Conservation (phyloP, 768 basidiomycete species). For the Clavaria fumosa region DNA sequence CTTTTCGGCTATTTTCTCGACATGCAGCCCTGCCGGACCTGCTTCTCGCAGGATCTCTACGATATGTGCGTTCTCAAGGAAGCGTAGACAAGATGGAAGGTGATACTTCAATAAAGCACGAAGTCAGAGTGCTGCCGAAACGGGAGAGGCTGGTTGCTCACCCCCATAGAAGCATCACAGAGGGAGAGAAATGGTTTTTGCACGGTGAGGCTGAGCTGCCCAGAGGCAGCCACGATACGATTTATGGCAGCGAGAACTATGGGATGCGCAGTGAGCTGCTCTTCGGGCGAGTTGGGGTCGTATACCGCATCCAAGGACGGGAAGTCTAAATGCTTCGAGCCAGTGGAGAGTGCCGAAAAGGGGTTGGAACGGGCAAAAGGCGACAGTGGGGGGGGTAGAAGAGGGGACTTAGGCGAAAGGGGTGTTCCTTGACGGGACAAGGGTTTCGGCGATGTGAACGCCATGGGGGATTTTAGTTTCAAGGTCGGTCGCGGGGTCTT, state of each 20-base stretch:
- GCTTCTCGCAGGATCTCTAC: constrained; percentile 56
- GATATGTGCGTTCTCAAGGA: constrained; percentile 57
- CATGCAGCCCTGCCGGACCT: constrained; percentile 37
- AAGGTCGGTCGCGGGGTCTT: too few species aligned
- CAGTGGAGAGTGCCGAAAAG: constrained; percentile 11
- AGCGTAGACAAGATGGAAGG: constrained; percentile 56
- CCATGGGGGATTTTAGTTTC: too few species aligned
- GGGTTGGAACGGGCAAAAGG: constrained; percentile 1
- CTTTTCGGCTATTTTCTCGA: constrained; percentile 27
- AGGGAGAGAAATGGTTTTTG: constrained; percentile 57
- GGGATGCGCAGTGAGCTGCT: constrained; percentile 44
- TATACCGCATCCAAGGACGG: constrained; percentile 38
- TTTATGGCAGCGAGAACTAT: constrained; percentile 43
- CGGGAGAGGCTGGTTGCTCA: constrained; percentile 20
- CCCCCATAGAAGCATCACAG: constrained; percentile 58
- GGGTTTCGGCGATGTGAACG: too few species aligned
- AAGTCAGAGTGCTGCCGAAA: background rate
- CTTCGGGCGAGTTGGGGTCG: constrained; percentile 30
- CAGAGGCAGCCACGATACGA: constrained; percentile 52
- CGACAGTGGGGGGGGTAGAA: constrained; percentile 20
- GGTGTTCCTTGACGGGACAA: too few species aligned
- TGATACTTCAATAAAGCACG: constrained; percentile 41
- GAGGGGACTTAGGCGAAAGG: constrained; percentile 6
- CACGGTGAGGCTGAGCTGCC: constrained; percentile 48
- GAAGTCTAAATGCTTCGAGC: constrained; percentile 28